Conservation (phyloP, 2,329 filamentous ascomycete species). For the Leptographium procerum region DNA sequence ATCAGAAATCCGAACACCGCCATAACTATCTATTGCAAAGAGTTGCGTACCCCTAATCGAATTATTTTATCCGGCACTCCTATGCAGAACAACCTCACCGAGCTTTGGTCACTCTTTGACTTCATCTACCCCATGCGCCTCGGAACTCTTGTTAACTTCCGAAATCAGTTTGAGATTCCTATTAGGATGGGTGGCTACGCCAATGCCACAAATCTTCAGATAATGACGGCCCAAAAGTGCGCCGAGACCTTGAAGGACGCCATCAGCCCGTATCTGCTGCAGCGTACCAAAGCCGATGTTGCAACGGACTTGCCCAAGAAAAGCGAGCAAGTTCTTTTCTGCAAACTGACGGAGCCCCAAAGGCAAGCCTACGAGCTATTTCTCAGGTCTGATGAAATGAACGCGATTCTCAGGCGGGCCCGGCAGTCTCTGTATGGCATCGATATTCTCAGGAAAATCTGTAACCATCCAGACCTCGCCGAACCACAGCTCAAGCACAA, state of each 20-base stretch:
- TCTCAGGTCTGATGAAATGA: slow-evolving; percentile 72
- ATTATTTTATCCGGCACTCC: slow-evolving; percentile 93
- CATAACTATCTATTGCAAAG: slow-evolving; percentile 91
- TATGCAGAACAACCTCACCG: slow-evolving; percentile 92
- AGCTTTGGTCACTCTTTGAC: slow-evolving; percentile 95
- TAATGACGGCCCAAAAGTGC: slow-evolving; percentile 88
- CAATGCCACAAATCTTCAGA: slow-evolving; percentile 85
- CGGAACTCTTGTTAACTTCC: slow-evolving; percentile 82
- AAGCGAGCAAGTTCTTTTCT: slow-evolving; percentile 91
- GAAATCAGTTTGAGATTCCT: slow-evolving; percentile 83
- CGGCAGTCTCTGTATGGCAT: slow-evolving; percentile 80
- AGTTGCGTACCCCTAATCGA: slow-evolving; percentile 78
- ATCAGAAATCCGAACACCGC: slow-evolving; percentile 94
- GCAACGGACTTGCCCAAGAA: slow-evolving; percentile 90
- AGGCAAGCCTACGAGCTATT: slow-evolving; percentile 72
- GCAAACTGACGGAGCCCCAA: slow-evolving; percentile 75
- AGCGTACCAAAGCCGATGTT: slow-evolving; percentile 87
- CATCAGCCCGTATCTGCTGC: slow-evolving; percentile 85
- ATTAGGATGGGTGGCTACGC: slow-evolving; percentile 91
- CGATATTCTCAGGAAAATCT: slow-evolving; percentile 87
- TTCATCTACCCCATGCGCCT: slow-evolving; percentile 95
- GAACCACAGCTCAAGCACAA: slow-evolving; percentile 48
- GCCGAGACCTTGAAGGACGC: slow-evolving; percentile 89
- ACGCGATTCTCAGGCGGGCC: slow-evolving; percentile 63
- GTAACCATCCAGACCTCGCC: slow-evolving; percentile 87